Evolutionary conservation across 306 rosid species (phyloP).

Genomic region (Castanospermum australe): DNA sequence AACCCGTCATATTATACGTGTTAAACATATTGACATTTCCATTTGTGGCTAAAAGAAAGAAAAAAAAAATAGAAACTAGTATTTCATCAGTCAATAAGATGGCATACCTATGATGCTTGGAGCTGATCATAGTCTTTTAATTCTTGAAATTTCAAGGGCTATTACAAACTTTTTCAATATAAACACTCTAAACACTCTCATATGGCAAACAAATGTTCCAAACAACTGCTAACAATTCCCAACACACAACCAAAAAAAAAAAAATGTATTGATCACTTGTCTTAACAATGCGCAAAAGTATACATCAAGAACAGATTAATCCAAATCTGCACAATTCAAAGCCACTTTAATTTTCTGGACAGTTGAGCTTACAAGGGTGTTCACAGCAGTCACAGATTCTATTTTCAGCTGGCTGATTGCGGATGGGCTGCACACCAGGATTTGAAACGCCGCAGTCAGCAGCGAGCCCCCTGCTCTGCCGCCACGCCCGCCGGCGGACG

Average conservation of each 20-base stretch:
- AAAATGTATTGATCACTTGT: too few relatives aligned
- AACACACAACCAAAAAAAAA: too few relatives aligned
- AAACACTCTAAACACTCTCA: too few relatives aligned
- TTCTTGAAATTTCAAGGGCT: too few relatives aligned
- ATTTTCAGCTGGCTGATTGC: constrained; percentile 18
- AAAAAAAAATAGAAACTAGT: too few relatives aligned
- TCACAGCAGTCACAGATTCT: constrained; percentile 40
- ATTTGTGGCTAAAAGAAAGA: too few relatives aligned
- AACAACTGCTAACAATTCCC: background rate
- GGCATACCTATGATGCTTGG: too few relatives aligned
- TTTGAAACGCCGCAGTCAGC: constrained; percentile 56
- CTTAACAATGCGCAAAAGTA: background rate
- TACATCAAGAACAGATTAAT: constrained; percentile 8
- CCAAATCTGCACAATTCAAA: constrained; percentile 35
- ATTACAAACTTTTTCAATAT: too few relatives aligned
- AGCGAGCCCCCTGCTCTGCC: constrained; percentile 39
- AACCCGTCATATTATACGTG: too few relatives aligned
- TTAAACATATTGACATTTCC: too few relatives aligned
- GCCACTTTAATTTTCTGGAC: constrained; percentile 50
- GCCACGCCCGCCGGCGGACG: background rate
- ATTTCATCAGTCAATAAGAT: too few relatives aligned
- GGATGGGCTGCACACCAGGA: constrained; percentile 22
- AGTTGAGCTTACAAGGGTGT: constrained; percentile 37
- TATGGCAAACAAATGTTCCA: background rate
- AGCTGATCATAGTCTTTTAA: too few relatives aligned